phyloP scores from a whole-genome alignment of 2,329 filamentous ascomycete species.

The Colletotrichum simmondsii region DNA sequence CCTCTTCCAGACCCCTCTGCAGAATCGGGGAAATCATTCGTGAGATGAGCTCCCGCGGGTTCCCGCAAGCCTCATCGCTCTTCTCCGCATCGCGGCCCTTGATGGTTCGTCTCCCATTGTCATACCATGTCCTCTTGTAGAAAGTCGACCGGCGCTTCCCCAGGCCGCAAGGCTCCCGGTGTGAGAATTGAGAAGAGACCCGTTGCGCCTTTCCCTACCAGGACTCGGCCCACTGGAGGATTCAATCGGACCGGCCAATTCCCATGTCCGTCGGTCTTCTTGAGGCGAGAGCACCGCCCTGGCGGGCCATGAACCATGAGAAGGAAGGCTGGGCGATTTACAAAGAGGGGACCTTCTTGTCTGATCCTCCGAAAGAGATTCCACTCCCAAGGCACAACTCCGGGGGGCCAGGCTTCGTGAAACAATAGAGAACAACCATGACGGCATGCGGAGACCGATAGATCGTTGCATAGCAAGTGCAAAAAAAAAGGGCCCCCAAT shows the following conservation, averaged over 20 bases:
- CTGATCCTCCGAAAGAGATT: neutral
- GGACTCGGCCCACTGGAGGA: constrained; percentile 17
- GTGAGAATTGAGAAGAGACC: constrained; percentile 11
- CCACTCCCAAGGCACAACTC: constrained; percentile 1
- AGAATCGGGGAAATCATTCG: constrained; percentile 7
- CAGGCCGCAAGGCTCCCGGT: constrained; percentile 2
- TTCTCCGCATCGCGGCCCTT: constrained; percentile 9
- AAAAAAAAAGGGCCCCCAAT: neutral
- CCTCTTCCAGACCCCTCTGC: neutral
- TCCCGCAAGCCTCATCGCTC: constrained; percentile 5
- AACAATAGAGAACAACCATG: neutral
- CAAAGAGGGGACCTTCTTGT: neutral
- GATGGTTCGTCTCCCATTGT: neutral
- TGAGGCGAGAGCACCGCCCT: neutral
- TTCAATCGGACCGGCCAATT: neutral
- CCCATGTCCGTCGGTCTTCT: neutral
- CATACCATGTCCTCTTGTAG: neutral
- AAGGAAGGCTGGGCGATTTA: neutral
- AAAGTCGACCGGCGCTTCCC: neutral
- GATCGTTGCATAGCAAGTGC: neutral
- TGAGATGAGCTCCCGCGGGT: constrained; percentile 15
- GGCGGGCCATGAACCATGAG: neutral
- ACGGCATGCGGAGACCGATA: constrained; percentile 10
- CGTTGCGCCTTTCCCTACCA: constrained; percentile 12
- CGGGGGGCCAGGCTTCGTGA: neutral